Evolutionary conservation across 228 moss, liverwort and hornwort genomes (phyloP), one percentile per base, ranked within the genome.

Genomic region (Sphagnum magellanicum): DNA sequence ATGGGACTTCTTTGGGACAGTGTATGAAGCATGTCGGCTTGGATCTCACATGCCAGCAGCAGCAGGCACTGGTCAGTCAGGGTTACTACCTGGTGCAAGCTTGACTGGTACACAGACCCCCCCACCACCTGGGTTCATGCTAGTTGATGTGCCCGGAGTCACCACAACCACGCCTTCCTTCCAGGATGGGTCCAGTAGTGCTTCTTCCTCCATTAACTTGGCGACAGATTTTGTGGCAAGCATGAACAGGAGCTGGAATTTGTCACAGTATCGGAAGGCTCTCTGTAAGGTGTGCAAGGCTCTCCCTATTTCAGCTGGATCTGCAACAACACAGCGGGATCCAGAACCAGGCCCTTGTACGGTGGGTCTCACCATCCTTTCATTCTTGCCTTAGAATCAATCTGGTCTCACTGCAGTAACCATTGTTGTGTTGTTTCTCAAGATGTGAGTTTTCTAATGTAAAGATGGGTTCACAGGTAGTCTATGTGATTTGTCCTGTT

Each of bases 281-380:
- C 78, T 98, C 49, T 73, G 81, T 64, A 89, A 81, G 73, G 89
- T 84, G 55, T 98, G 98, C 76, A 92, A 80, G 76, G 70, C 83
- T 52, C 70, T 98, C 52, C 82, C 93, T 49, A 70, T 87, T 48
- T 77, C 82, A 63, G 70, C 76, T 68, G 90, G 78, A 66, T 80
- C 87, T 14, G 74, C 81, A 65, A 79, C 75, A 64, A 73, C 85
- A 64, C 91, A 82, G 61, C 89, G 90, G 65, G 98, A 98, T 72
- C 91, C 92, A 53, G 98, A 98, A 73, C 93, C 90, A 87, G 87
- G 90, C 53, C 93, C 88, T 67, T 89, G 90, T 85, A 91, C 91
- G 77, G 98, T 98, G 67, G 68, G 88, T 71, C 6, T 5, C 11
- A 11, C 11, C 4, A 0, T 32, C 17, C 32, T 32, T 32, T 32